Evolutionary conservation across 768 basidiomycete species (phyloP).

Genomic region (Leucocoprinus sp.): DNA sequence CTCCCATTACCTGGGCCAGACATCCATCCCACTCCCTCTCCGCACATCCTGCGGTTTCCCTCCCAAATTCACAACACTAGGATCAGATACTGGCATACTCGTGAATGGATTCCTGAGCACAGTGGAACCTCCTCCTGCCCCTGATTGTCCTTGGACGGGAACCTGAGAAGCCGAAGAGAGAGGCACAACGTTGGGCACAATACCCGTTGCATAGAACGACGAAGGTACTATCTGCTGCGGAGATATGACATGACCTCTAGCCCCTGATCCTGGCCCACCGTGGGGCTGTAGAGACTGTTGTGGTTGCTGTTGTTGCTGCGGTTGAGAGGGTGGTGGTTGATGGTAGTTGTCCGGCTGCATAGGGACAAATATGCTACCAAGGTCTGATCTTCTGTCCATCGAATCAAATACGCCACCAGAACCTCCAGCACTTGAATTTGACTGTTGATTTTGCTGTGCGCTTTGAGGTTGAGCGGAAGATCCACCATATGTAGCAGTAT

Average conservation of each 20-base stretch:
- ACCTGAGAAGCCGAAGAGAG: slow-evolving; percentile 19
- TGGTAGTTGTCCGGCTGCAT: slow-evolving; percentile 76
- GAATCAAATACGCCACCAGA: slow-evolving; percentile 40
- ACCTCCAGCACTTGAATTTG: background rate
- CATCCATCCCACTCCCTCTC: slow-evolving; percentile 59
- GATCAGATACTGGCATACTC: slow-evolving; percentile 12
- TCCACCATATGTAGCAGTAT: slow-evolving; percentile 42
- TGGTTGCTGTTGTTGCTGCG: slow-evolving; percentile 4
- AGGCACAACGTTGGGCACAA: slow-evolving; percentile 40
- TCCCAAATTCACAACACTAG: slow-evolving; percentile 22
- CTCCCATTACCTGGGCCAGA: slow-evolving; percentile 59
- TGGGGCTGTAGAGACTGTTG: slow-evolving; percentile 35
- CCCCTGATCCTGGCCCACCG: slow-evolving; percentile 14
- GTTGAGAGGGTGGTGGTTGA: too few relatives aligned
- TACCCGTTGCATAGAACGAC: slow-evolving; percentile 65
- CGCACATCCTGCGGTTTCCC: slow-evolving; percentile 37
- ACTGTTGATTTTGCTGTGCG: slow-evolving; percentile 20
- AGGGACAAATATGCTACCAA: slow-evolving; percentile 66
- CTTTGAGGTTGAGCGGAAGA: slow-evolving; percentile 25
- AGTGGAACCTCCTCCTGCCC: slow-evolving; percentile 9
- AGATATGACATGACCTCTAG: slow-evolving; percentile 35
- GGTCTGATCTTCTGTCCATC: slow-evolving; percentile 55
- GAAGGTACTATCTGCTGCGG: slow-evolving; percentile 44
- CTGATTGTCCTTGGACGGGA: background rate
- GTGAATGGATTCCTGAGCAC: slow-evolving; percentile 35